Percentiles rank a stretch among this genome's conserved stretches.
phyloP scores from a whole-genome alignment of 139 green algal genomes.

The Micractinium conductrix region DNA sequence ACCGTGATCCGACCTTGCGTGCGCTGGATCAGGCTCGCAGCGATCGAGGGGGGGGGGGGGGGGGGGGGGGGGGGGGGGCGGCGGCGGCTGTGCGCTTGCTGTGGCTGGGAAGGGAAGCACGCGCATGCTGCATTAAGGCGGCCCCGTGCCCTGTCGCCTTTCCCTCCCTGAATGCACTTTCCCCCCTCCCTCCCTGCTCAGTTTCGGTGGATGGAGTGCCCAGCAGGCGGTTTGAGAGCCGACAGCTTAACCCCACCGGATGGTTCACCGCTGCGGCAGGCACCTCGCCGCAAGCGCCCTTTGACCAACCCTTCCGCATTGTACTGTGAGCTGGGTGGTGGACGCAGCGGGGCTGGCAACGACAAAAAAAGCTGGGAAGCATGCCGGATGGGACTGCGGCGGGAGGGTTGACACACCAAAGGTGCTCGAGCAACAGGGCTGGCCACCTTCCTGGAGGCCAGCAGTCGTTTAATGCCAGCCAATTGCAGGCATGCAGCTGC shows the following conservation, averaged over 20 bases:
- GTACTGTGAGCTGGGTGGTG: not conserved
- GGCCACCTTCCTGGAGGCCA: too few relatives aligned
- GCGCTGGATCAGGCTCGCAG: not conserved
- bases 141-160: not conserved
- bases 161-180: not conserved
- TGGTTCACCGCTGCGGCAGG: not conserved
- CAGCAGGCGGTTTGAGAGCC: not conserved
- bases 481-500: not conserved
- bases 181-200: not conserved
- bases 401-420: too few relatives aligned
- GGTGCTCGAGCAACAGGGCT: too few relatives aligned
- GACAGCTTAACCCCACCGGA: not conserved
- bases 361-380: too few relatives aligned
- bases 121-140: not conserved
- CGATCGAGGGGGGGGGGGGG: too few relatives aligned
- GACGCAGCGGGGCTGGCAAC: too few relatives aligned
- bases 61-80: too few relatives aligned
- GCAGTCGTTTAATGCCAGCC: too few relatives aligned
- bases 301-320: slow-evolving; percentile 1
- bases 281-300: not conserved
- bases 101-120: too few relatives aligned
- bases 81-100: not conserved
- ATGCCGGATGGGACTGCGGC: too few relatives aligned
- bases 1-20: too few relatives aligned
- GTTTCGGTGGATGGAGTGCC: not conserved